phyloP scores from a whole-genome alignment of 192 early-diverging fungal species.

The Bifiguratus adelaidae region DNA sequence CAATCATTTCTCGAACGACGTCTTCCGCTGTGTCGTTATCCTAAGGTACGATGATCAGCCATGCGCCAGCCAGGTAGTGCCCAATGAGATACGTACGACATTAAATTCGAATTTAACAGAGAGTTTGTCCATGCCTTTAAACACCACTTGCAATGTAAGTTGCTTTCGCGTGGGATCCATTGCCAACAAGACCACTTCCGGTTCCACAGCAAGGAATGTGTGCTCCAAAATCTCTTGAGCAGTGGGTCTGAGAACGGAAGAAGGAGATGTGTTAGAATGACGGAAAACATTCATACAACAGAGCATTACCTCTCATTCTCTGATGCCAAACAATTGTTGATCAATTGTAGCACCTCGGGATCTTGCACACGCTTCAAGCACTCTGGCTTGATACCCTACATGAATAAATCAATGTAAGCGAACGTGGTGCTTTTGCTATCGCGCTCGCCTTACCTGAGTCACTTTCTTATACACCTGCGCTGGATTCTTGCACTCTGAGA shows the following conservation, averaged over 20 bases:
- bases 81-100: conserved; percentile 25
- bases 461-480: conserved; percentile 81
- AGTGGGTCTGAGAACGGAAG: conserved; percentile 16
- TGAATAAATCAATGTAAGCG: neutral
- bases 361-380: conserved; percentile 53
- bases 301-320: conserved; percentile 30
- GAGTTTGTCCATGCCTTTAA: conserved; percentile 40
- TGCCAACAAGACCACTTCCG: conserved; percentile 28
- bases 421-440: neutral
- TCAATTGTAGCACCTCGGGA: conserved; percentile 50
- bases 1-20: conserved; percentile 66
- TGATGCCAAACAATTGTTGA: conserved; percentile 53
- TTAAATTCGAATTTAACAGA: conserved; percentile 83
- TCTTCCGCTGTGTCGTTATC: conserved; percentile 61
- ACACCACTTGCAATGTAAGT: conserved; percentile 32
- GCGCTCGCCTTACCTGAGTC: conserved; percentile 27
- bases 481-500: conserved; percentile 74
- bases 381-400: conserved; percentile 56
- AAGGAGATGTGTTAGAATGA: neutral
- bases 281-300: too few species aligned
- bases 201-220: conserved; percentile 37
- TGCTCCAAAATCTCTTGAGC: conserved; percentile 44
- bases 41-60: too few species aligned
- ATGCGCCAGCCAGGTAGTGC: too few species aligned
- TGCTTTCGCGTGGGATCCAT: conserved; percentile 33